Base-by-base conservation (phyloP, 1,284 basidiomycete genomes). In the Rhodotorula sp. region DNA sequence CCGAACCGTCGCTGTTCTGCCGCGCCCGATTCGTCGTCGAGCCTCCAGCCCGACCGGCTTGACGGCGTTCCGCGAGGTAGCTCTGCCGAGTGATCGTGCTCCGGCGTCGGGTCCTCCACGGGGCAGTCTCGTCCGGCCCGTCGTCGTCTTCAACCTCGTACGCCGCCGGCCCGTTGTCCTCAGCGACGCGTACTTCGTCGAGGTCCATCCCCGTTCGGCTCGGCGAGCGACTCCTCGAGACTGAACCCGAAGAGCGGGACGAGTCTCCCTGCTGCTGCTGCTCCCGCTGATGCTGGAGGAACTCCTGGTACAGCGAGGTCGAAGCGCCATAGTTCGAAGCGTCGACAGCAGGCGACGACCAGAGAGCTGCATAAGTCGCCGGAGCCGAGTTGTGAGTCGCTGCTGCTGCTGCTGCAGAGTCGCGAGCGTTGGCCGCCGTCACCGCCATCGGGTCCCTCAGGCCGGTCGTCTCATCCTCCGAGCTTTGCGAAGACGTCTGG, bases 21-120 rank as follows among this genome's bases (percentile, higher is more conserved):
- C 31, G 49, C 50, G 43, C 28, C 15, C 59, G 38, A 1, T 43
- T 31, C 2, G 16, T 15, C 57, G 45, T 59, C 57, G 19, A 23
- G 34, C 31, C 16, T 6, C 43, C 43, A 8, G 48, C 45, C 21
- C 59, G 48, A 16, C 16, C 31, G 6, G 19, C 57, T 12, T 50
- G 23, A 26, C 5, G 28, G 3, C 43, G 5, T 16, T 12, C 8
- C n/a, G 60, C 49, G 26, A 64, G 64, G 49, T 68, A 71, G 56
- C 68, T 71, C 6, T 47, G 52, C 34, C 66, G 64, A 49, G 70
- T 71, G n/a, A 71, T 67, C 23, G 70, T 71, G 3, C 45, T 67
- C 21, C 66, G 28, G 2, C 69, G 50, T 2, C 62, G 19, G 38
- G 52, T n/a, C 23, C 47, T 16, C 56, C 28, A 21, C 19, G 23